Base-by-base conservation (phyloP, 441 rosid genomes). In the Populus tomentosa region DNA sequence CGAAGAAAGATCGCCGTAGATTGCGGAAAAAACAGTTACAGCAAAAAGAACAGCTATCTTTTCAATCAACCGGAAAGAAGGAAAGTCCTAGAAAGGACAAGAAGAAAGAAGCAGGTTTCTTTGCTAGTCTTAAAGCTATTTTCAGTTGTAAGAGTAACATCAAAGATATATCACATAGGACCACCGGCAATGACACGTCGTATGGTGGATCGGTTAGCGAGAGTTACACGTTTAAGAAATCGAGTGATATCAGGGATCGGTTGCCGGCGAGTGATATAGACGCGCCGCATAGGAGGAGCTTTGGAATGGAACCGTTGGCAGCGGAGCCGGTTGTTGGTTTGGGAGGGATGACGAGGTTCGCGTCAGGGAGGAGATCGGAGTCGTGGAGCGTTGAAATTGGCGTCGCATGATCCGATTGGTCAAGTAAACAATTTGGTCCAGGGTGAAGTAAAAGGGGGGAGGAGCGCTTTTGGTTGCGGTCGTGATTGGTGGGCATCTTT, bases 351-450 rank as follows among this genome's bases (percentile, higher is more conserved):
- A 83, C 66, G 81, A 89, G 92, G 88, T 93, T 95, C 74, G 82
- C 88, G 35, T 95, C 98, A 0, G 97, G 98, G 14, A 90, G 98
- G 87, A 88, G 84, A 80, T 85, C 90, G 23, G 97, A 88, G 70
- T 79, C 89, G 74, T 91, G 90, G 85, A 80, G 69, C 28, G 81
- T 72, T 78, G 70, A 78, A 6, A 76, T 75, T 62, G 89, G 83
- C 86, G 86, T 77, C 87, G 92, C 86, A 68, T 84, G 88, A 86
- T 64, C 28, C 24, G 75, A 72, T 23, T 13, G 26, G n/a, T 35
- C 26, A 64, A 26, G 67, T 3, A 28, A 26, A 16, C 28, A 0
- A 79, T 77, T 78, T 86, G 89, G 84, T 67, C 87, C 76, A 21
- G 67, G 35, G 46, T 3, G 69, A 18, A 36, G 3, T 26, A 30